Percentiles rank a stretch among this genome's conserved stretches.
These are phyloP conservation scores for Erodium maritimum DNA, from an alignment of 345 rosid genomes.

Conservation along the genomic window DNA sequence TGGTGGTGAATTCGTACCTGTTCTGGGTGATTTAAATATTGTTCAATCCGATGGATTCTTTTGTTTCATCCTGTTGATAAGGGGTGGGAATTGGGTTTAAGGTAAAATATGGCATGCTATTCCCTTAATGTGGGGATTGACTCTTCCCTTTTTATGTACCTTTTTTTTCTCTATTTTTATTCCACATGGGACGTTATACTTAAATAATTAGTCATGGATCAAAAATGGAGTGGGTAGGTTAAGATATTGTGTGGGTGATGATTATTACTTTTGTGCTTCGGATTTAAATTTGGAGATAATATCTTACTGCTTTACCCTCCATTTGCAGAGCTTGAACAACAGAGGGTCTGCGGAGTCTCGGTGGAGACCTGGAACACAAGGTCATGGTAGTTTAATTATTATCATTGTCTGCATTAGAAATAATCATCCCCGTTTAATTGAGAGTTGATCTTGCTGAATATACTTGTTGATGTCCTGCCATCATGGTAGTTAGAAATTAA, in stretches of 20 bases:
- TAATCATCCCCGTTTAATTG: conserved; percentile 2
- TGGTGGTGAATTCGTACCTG: neutral
- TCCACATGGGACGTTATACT: too few species aligned
- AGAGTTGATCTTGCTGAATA: conserved; percentile 9
- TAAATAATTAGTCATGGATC: too few species aligned
- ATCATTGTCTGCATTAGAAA: conserved; percentile 2
- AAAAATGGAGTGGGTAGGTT: too few species aligned
- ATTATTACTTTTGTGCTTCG: neutral
- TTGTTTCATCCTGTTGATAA: too few species aligned
- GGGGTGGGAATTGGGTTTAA: too few species aligned
- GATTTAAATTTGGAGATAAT: neutral
- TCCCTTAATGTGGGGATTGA: too few species aligned
- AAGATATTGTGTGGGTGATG: too few species aligned
- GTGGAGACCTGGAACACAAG: conserved; percentile 53
- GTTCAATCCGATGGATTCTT: too few species aligned
- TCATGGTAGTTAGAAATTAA: neutral
- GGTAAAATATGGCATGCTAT: too few species aligned
- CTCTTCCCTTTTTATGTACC: too few species aligned
- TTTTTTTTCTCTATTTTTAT: too few species aligned
- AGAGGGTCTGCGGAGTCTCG: conserved; percentile 62
- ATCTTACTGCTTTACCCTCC: conserved; percentile 1
- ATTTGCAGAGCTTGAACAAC: conserved; percentile 41
- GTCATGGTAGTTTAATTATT: conserved; percentile 42
- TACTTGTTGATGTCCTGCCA: neutral
- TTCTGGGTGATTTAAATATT: too few species aligned